phyloP scores from a whole-genome alignment of 78 protist species.

The Cavenderia fasciculata region DNA sequence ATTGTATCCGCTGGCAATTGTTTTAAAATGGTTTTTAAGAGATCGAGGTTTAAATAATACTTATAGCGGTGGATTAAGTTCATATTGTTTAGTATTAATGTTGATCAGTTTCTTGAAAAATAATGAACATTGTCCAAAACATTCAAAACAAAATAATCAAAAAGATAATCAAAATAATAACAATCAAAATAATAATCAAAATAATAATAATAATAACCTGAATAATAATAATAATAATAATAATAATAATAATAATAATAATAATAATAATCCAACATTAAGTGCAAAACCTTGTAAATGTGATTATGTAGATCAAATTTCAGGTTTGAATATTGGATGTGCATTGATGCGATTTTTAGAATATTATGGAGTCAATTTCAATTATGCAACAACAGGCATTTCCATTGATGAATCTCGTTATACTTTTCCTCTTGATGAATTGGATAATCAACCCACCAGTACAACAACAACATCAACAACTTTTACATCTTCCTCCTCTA shows the following conservation, averaged over 20 bases:
- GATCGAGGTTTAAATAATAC: slow-evolving; percentile 75
- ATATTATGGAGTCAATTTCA: slow-evolving; percentile 73
- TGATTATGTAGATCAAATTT: slow-evolving; percentile 35
- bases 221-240: not conserved
- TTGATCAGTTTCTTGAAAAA: slow-evolving; percentile 70
- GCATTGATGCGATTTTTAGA: slow-evolving; percentile 72
- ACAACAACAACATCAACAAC: not conserved
- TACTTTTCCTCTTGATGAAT: slow-evolving; percentile 38
- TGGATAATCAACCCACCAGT: not conserved
- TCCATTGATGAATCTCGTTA: slow-evolving; percentile 52
- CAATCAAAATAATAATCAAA: not conserved
- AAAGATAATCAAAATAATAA: not conserved
- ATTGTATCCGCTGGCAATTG: slow-evolving; percentile 57
- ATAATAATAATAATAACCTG: not conserved
- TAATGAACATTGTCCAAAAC: slow-evolving; percentile 80
- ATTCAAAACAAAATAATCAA: too few species aligned
- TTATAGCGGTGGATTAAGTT: slow-evolving; percentile 64
- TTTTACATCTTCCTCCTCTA: not conserved
- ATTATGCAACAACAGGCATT: slow-evolving; percentile 63
- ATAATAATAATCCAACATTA: slow-evolving; percentile 39
- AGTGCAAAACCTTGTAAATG: slow-evolving; percentile 68
- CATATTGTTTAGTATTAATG: slow-evolving; percentile 70
- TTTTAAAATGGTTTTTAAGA: slow-evolving; percentile 72
- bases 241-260: not conserved
- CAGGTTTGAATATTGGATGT: slow-evolving; percentile 71